Conservation (phyloP, 1,139 yeast species). For the Schwanniomyces etchellsii region DNA sequence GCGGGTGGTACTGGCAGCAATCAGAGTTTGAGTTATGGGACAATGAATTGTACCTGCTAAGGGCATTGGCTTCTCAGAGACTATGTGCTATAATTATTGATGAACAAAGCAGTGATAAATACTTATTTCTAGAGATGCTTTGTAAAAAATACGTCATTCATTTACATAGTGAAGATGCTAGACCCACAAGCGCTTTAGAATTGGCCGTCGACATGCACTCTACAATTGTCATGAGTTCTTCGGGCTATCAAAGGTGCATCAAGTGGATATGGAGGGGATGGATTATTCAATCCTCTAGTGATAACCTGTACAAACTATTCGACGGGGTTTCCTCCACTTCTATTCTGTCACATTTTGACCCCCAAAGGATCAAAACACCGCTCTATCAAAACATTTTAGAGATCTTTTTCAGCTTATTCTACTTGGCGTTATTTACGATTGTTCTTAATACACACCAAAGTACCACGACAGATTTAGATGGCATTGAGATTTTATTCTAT, state of each 20-base stretch:
- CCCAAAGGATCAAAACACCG: constrained; percentile 81
- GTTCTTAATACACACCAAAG: constrained; percentile 51
- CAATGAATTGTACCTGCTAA: constrained; percentile 52
- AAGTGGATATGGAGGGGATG: constrained; percentile 94
- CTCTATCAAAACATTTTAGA: constrained; percentile 73
- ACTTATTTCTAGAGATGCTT: constrained; percentile 68
- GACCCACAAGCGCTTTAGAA: constrained; percentile 70
- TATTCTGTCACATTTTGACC: constrained; percentile 66
- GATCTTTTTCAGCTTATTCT: constrained; percentile 61
- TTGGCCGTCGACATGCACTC: constrained; percentile 84
- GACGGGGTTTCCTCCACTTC: constrained; percentile 53
- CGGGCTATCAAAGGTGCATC: constrained; percentile 82
- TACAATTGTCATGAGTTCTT: constrained; percentile 66
- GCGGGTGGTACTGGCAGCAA: constrained; percentile 70
- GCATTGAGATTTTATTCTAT: constrained; percentile 53
- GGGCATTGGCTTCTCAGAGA: constrained; percentile 67
- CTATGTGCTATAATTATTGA: constrained; percentile 71
- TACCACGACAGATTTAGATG: constrained; percentile 26
- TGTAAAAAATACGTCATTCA: constrained; percentile 71
- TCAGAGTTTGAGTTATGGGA: constrained; percentile 60
- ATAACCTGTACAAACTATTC: constrained; percentile 62
- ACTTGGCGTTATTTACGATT: constrained; percentile 55
- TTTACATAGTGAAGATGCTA: constrained; percentile 55
- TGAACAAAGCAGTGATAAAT: constrained; percentile 49
- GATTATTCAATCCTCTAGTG: constrained; percentile 72